These are phyloP conservation scores for Papiliotrema fonsecae DNA, from an alignment of 1,284 basidiomycete species.

Conservation along the genomic window DNA sequence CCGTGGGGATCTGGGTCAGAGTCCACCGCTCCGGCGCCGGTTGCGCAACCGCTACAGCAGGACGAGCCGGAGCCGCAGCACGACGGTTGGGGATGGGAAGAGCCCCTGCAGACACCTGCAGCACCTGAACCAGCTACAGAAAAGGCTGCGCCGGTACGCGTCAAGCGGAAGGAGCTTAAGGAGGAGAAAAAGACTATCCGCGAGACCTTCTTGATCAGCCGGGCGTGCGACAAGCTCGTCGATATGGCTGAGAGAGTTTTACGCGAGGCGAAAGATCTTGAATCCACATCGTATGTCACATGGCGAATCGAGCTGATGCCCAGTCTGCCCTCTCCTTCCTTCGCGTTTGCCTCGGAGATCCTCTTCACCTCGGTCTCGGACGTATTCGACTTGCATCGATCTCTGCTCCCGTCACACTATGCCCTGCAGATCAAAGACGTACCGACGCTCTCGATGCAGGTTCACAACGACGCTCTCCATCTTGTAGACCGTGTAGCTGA, in stretches of 20 bases:
- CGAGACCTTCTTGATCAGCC: constrained; percentile 42
- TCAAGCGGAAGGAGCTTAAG: constrained; percentile 15
- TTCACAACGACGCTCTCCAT: constrained; percentile 80
- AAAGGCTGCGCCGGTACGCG: background rate
- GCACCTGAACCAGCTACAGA: background rate
- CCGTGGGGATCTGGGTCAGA: constrained; percentile 15
- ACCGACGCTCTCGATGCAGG: constrained; percentile 65
- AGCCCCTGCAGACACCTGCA: background rate
- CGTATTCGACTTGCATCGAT: constrained; percentile 74
- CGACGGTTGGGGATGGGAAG: constrained; percentile 10
- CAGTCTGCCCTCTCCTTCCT: constrained; percentile 20
- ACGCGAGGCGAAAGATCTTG: constrained; percentile 16
- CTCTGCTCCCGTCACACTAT: constrained; percentile 71
- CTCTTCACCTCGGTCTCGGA: constrained; percentile 54
- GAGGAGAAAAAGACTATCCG: constrained; percentile 26
- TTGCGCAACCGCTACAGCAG: background rate
- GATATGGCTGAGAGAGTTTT: constrained; percentile 54
- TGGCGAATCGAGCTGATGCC: background rate
- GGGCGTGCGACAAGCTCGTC: constrained; percentile 53
- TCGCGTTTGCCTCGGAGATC: constrained; percentile 9
- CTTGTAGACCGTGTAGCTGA: constrained; percentile 50
- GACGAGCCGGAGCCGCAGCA: background rate
- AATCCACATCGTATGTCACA: constrained; percentile 25
- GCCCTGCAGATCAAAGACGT: constrained; percentile 54
- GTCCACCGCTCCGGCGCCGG: background rate